A percentile compares a stretch with the other conserved stretches of the same genome.
These are phyloP conservation scores for Ajuga chamaepitys DNA, from an alignment of 257 asterid genomes.

Conservation along the genomic window DNA sequence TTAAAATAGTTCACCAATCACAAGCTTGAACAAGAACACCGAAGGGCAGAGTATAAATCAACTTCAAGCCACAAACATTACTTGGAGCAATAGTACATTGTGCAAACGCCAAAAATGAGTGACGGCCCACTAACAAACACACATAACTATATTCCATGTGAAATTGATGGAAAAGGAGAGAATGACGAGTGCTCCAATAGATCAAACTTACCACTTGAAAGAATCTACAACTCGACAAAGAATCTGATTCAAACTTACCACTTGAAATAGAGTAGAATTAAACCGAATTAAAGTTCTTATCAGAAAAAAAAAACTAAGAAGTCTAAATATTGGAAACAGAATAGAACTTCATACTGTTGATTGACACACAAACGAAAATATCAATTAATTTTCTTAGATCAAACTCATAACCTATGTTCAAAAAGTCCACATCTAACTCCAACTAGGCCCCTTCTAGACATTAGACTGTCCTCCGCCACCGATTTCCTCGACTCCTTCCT, in stretches of 20 bases:
- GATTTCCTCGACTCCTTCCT: no score
- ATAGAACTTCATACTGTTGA: not conserved
- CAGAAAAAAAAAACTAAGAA: not conserved
- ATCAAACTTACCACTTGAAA: not conserved
- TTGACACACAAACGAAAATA: not conserved
- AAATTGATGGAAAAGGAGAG: not conserved
- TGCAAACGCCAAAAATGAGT: no score
- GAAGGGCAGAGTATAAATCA: no score
- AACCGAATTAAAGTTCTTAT: not conserved
- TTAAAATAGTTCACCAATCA: not conserved
- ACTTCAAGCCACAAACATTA: not conserved
- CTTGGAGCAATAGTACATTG: not conserved
- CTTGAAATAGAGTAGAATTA: not conserved
- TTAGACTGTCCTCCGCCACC: no score
- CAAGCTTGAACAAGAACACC: not conserved
- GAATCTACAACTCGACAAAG: not conserved
- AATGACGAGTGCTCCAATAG: not conserved
- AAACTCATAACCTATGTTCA: no score
- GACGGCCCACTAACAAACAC: no score
- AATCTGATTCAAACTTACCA: not conserved
- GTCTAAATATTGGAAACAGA: not conserved
- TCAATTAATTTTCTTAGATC: no score
- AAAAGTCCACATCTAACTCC: no score
- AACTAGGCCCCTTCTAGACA: no score
- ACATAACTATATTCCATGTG: no score